Conservation (phyloP, 495 filamentous ascomycete species). For the Daldinia bambusicola region DNA sequence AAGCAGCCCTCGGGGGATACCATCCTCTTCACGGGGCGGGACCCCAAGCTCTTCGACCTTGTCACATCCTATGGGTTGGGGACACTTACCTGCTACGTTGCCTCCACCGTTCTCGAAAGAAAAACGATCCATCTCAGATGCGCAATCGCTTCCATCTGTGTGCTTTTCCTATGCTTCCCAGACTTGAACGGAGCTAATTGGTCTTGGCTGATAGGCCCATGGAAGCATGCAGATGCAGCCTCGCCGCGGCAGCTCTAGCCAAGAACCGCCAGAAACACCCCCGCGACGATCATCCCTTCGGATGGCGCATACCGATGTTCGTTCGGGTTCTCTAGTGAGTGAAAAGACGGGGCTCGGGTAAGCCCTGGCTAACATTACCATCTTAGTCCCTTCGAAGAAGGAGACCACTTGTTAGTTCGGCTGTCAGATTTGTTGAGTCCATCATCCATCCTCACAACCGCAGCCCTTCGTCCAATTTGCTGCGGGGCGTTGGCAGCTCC, state of each 20-base stretch:
- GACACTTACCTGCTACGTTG: conserved; percentile 47
- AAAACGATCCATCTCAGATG: conserved; percentile 62
- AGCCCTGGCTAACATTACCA: conserved; percentile 9
- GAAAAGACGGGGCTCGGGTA: background rate
- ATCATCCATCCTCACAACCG: conserved; percentile 36
- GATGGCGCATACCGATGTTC: conserved; percentile 22
- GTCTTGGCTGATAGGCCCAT: conserved; percentile 30
- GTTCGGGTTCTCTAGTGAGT: conserved; percentile 35
- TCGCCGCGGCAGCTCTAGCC: conserved; percentile 13
- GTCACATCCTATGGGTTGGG: conserved; percentile 23
- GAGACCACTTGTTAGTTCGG: conserved; percentile 44
- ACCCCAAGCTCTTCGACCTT: conserved; percentile 19
- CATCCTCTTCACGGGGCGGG: conserved; percentile 33
- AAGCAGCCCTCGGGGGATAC: conserved; percentile 25
- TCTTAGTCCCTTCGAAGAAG: conserved; percentile 32
- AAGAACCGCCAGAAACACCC: conserved; percentile 40
- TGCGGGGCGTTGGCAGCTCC: conserved; percentile 13
- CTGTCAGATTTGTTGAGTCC: conserved; percentile 44
- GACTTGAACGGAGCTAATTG: conserved; percentile 32
- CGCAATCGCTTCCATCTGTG: conserved; percentile 60
- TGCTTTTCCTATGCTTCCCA: conserved; percentile 5
- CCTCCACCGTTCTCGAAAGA: conserved; percentile 56
- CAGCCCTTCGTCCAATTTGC: conserved; percentile 36
- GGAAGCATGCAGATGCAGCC: conserved; percentile 8
- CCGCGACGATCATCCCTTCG: conserved; percentile 40